Evolutionary conservation across 768 basidiomycete genomes (phyloP).

Genomic region (Botryobasidium botryosum): DNA sequence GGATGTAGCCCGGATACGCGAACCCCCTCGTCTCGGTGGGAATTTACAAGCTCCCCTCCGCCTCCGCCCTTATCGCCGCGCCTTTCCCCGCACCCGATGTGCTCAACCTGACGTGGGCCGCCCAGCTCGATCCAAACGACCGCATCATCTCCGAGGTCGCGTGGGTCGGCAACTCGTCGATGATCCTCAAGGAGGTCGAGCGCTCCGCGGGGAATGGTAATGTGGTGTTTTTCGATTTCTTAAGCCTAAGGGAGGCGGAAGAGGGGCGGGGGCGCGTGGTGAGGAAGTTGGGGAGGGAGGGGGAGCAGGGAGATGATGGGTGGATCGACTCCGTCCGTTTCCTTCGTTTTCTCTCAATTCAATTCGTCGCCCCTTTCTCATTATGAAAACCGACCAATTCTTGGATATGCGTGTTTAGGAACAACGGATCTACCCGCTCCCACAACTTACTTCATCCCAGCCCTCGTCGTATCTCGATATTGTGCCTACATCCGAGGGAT

Average conservation of each 20-base stretch:
- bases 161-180: slow-evolving; percentile 63
- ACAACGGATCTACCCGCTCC: slow-evolving; percentile 46
- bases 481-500: slow-evolving; percentile 65
- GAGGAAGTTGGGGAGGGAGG: slow-evolving; percentile 59
- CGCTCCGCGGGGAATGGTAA: slow-evolving; percentile 66
- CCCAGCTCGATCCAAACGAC: slow-evolving; percentile 36
- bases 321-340: slow-evolving; percentile 78
- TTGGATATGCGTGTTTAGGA: too few species aligned
- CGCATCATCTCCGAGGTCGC: slow-evolving; percentile 67
- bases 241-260: slow-evolving; percentile 12
- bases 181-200: slow-evolving; percentile 78
- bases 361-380: not conserved
- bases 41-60: slow-evolving; percentile 59
- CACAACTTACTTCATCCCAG: slow-evolving; percentile 20
- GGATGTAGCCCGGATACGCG: slow-evolving; percentile 44
- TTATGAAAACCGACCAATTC: not conserved
- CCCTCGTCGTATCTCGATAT: slow-evolving; percentile 76
- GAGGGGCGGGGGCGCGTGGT: slow-evolving; percentile 33
- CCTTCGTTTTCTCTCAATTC: too few species aligned
- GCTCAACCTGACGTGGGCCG: slow-evolving; percentile 49
- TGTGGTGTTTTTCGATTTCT: slow-evolving; percentile 58
- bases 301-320: slow-evolving; percentile 79
- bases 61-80: slow-evolving; percentile 21
- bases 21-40: slow-evolving; percentile 77
- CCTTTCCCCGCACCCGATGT: slow-evolving; percentile 28